phyloP scores from a whole-genome alignment of 345 rosid species.

The Excoecaria agallocha region DNA sequence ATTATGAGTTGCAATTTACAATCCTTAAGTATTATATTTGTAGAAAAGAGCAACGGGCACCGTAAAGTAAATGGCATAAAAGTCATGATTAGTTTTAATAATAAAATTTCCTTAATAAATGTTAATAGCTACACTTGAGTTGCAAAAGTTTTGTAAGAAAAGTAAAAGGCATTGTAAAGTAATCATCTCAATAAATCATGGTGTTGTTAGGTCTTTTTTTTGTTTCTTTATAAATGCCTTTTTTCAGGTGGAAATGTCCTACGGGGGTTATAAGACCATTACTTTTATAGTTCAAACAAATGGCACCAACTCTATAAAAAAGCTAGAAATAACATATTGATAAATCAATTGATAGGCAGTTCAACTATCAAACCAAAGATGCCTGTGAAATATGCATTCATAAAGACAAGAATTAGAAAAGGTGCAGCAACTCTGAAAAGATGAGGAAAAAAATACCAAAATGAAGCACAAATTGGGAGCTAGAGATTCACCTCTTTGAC shows the following conservation, averaged over 20 bases:
- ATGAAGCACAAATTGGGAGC: neutral
- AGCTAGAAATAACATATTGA: neutral
- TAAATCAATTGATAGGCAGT: neutral
- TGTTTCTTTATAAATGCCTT: neutral
- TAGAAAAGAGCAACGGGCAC: neutral
- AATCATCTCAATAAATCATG: neutral
- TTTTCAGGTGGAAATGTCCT: neutral
- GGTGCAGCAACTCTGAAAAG: neutral
- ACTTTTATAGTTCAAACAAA: neutral
- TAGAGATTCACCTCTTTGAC: conserved; percentile 67
- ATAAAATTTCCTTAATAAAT: no score
- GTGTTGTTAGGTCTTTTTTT: neutral
- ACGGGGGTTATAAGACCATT: neutral
- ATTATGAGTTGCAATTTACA: no score
- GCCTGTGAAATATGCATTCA: neutral
- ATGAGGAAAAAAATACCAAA: neutral
- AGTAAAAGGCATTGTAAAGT: no score
- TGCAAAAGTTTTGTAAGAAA: no score
- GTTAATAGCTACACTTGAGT: no score
- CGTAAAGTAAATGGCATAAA: no score
- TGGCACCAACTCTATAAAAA: neutral
- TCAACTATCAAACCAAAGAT: neutral
- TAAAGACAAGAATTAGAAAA: no score
- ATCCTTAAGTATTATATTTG: no score
- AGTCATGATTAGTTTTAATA: no score